phyloP scores from a whole-genome alignment of 176 grass and related monocot species.

The Saccharum spontaneum region DNA sequence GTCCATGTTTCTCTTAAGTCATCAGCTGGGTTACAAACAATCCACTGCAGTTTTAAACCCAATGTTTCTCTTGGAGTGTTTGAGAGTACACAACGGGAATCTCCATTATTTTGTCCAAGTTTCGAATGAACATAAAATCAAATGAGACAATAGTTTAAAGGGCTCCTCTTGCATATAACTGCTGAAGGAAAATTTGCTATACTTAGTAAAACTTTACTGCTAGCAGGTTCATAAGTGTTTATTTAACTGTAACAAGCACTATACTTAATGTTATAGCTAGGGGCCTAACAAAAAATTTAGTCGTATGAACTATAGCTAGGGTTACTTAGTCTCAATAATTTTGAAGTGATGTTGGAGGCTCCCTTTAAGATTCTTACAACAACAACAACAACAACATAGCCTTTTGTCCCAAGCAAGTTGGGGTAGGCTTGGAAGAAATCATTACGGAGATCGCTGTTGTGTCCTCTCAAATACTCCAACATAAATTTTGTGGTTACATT shows the following conservation, averaged over 20 bases:
- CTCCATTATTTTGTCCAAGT: background rate
- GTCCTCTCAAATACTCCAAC: background rate
- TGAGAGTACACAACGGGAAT: conserved; percentile 17
- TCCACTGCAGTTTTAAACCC: background rate
- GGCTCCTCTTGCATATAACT: no score
- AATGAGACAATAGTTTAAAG: background rate
- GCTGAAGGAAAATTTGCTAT: no score
- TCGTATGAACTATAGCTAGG: background rate
- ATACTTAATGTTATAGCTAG: no score
- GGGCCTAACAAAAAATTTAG: no score
- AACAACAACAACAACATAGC: no score
- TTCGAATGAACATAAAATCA: background rate
- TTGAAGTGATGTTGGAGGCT: background rate
- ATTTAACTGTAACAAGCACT: background rate
- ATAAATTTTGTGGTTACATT: background rate
- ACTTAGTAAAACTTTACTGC: no score
- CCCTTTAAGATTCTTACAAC: background rate
- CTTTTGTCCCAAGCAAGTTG: no score
- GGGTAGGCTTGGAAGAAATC: background rate
- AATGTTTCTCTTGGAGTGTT: conserved; percentile 16
- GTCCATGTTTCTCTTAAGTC: background rate
- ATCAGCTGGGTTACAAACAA: background rate
- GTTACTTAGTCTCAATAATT: background rate
- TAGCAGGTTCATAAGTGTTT: background rate
- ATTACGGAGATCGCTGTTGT: background rate